Conservation (phyloP, 2,329 filamentous ascomycete species). For the Fusarium ramigenum region DNA sequence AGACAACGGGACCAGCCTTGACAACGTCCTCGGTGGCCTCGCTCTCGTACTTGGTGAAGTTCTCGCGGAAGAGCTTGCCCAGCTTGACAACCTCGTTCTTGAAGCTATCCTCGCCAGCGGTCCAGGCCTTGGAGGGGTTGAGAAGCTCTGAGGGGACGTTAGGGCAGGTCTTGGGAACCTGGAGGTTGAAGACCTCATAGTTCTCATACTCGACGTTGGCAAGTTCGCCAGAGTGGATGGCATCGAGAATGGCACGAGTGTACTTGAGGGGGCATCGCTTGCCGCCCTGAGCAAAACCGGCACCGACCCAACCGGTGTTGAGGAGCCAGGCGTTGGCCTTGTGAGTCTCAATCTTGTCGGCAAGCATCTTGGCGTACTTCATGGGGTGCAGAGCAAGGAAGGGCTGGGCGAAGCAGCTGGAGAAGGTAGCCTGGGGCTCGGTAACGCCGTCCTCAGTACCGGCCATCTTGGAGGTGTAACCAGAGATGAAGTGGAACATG, state of each 20-base stretch:
- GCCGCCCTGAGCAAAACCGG: slow-evolving; percentile 87
- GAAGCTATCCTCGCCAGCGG: slow-evolving; percentile 82
- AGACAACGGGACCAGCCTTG: slow-evolving; percentile 66
- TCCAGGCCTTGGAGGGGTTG: slow-evolving; percentile 95
- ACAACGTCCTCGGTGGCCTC: slow-evolving; percentile 84
- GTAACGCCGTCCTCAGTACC: slow-evolving; percentile 97
- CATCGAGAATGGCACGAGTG: slow-evolving; percentile 96
- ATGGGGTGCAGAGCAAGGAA: slow-evolving; percentile 99
- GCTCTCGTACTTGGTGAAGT: slow-evolving; percentile 95
- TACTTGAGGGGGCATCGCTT: slow-evolving; percentile 99
- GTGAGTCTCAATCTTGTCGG: slow-evolving; percentile 96
- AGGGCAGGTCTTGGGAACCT: slow-evolving; percentile 91
- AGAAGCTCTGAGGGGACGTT: slow-evolving; percentile 91
- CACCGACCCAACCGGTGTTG: slow-evolving; percentile 98
- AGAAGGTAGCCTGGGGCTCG: slow-evolving; percentile 98
- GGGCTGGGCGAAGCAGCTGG: slow-evolving; percentile 98
- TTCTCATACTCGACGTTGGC: slow-evolving; percentile 92
- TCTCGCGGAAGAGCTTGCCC: slow-evolving; percentile 88
- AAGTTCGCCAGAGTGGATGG: slow-evolving; percentile 96
- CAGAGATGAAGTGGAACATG: slow-evolving; percentile 99
- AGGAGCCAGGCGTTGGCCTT: slow-evolving; percentile 97
- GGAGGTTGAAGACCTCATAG: slow-evolving; percentile 96
- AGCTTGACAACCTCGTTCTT: slow-evolving; percentile 89
- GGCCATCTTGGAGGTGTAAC: slow-evolving; percentile 99
- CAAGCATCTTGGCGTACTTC: slow-evolving; percentile 98